Conservation (phyloP, 148 eudicot species). For the Pouteria glomerata region DNA sequence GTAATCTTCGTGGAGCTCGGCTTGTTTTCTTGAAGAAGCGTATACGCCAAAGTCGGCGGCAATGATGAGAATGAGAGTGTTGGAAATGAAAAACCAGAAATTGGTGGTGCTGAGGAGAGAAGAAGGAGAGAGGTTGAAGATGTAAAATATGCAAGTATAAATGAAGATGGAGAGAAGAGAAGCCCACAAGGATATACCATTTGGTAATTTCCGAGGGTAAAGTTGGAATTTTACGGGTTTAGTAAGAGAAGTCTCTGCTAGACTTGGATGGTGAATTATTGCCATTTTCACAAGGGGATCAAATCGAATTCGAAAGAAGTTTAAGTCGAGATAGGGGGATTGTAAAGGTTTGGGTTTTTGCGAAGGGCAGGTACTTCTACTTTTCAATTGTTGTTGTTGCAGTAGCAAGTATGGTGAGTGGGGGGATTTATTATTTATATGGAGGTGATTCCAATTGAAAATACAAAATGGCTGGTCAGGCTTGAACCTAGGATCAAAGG, state of each 20-base stretch:
- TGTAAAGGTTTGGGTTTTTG: not conserved
- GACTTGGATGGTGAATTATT: conserved; percentile 13
- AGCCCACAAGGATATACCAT: conserved; percentile 27
- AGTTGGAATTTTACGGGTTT: conserved; percentile 18
- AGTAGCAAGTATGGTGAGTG: not conserved
- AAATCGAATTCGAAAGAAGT: too few relatives aligned
- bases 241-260: conserved; percentile 12
- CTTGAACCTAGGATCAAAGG: not conserved
- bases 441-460: not conserved
- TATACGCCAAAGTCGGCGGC: conserved; percentile 37
- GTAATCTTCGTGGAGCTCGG: conserved; percentile 10
- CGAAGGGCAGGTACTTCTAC: not conserved
- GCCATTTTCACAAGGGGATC: not conserved
- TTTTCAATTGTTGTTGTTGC: conserved; percentile 2
- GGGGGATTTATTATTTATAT: conserved; percentile 17
- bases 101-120: conserved; percentile 32
- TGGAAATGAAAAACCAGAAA: conserved; percentile 43
- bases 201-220: conserved; percentile 1
- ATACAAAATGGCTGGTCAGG: conserved; percentile 5
- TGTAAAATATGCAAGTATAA: conserved; percentile 27
- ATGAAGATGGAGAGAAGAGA: conserved; percentile 22
- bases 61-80: conserved; percentile 45
- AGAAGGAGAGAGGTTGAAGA: conserved; percentile 36
- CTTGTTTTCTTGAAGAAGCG: conserved; percentile 17
- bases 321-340: not conserved